Conservation (phyloP, 2,329 filamentous ascomycete genomes). For the Cadophora luteo-olivacea region DNA sequence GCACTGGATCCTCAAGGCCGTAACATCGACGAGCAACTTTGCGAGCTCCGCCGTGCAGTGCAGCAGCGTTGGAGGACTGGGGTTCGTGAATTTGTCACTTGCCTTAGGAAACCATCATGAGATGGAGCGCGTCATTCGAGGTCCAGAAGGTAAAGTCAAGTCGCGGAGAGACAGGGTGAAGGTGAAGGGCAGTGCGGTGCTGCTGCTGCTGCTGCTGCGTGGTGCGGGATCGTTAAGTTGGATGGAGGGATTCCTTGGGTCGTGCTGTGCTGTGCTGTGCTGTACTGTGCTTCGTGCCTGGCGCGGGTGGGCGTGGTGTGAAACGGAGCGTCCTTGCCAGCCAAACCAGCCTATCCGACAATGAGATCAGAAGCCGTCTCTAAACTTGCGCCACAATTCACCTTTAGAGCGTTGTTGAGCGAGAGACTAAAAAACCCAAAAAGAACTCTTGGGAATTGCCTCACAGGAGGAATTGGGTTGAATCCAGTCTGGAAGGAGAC, state of each 20-base stretch:
- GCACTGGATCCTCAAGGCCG: conserved; percentile 36
- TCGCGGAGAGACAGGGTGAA: conserved; percentile 13
- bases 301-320: conserved; percentile 1
- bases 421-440: not conserved
- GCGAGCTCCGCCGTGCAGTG: conserved; percentile 33
- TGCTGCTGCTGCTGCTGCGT: too few relatives aligned
- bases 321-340: not conserved
- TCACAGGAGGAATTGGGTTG: not conserved
- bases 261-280: too few relatives aligned
- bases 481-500: not conserved
- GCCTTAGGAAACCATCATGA: conserved; percentile 40
- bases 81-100: not conserved
- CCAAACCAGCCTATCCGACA: not conserved
- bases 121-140: conserved; percentile 29
- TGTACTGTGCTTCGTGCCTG: conserved; percentile 15
- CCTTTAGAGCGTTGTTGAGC: not conserved
- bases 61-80: conserved; percentile 11
- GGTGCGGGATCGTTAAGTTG: too few relatives aligned
- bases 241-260: not conserved
- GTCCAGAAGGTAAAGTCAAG: conserved; percentile 6
- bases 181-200: conserved; percentile 16
- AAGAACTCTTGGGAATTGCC: not conserved
- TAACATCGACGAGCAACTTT: conserved; percentile 36
- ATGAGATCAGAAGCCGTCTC: not conserved
- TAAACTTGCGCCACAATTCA: conserved; percentile 9